Percentiles rank a stretch among this genome's conserved stretches.
Evolutionary conservation across 139 green algal genomes (phyloP).

Genomic region (Picochlorum sp.): DNA sequence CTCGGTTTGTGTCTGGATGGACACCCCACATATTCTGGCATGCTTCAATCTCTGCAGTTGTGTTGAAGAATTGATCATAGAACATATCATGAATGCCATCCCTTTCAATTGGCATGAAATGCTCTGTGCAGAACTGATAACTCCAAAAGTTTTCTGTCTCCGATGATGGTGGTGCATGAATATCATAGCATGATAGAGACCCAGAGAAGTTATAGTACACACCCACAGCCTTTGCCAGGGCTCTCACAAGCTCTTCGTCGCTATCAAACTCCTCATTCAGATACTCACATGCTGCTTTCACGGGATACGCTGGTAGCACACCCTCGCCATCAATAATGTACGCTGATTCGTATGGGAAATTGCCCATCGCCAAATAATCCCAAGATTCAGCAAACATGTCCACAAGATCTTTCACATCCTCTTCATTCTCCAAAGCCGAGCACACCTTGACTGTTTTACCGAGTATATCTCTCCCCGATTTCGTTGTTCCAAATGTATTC

Average conservation of each 20-base stretch:
- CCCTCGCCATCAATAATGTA: conserved; percentile 52
- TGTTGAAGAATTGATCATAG: conserved; percentile 28
- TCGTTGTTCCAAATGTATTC: conserved; percentile 5
- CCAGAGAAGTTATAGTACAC: conserved; percentile 76
- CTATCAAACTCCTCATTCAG: conserved; percentile 19
- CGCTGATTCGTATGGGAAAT: conserved; percentile 44
- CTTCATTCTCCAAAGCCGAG: conserved; percentile 4
- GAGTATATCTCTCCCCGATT: not conserved
- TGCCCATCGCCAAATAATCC: conserved; percentile 43
- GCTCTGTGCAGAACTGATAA: conserved; percentile 40
- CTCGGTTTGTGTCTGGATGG: conserved; percentile 30
- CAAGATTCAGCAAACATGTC: conserved; percentile 30
- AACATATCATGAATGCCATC: conserved; percentile 44
- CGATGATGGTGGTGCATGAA: conserved; percentile 12
- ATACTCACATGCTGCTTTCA: conserved; percentile 42
- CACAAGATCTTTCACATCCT: conserved; percentile 29
- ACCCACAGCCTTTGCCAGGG: conserved; percentile 38
- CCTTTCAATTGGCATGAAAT: conserved; percentile 31
- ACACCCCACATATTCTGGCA: conserved; percentile 66
- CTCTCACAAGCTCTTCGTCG: conserved; percentile 26
- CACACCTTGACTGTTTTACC: conserved; percentile 1
- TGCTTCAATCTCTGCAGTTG: conserved; percentile 8
- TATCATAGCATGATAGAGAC: conserved; percentile 49
- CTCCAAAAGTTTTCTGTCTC: conserved; percentile 63
- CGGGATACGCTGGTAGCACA: conserved; percentile 45